phyloP scores from a whole-genome alignment of 768 basidiomycete genomes.

The Lactarius quietus region DNA sequence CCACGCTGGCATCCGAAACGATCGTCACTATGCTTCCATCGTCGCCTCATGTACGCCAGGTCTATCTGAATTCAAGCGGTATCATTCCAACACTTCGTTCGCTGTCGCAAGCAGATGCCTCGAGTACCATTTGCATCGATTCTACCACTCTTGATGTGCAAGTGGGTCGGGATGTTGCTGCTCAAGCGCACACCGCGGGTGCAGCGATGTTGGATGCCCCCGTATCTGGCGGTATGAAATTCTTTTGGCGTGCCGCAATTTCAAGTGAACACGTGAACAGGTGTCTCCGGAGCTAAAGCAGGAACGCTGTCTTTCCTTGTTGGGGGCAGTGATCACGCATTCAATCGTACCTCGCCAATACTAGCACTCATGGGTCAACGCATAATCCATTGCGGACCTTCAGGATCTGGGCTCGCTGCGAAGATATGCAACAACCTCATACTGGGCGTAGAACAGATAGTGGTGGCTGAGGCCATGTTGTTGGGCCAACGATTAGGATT shows the following conservation, averaged over 20 bases:
- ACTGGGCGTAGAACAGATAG: conserved; percentile 58
- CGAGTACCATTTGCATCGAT: conserved; percentile 71
- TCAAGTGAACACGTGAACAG: conserved; percentile 35
- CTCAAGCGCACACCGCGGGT: conserved; percentile 48
- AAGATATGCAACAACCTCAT: conserved; percentile 89
- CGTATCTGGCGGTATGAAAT: conserved; percentile 77
- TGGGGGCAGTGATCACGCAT: conserved; percentile 65
- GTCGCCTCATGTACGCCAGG: conserved; percentile 78
- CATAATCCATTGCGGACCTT: conserved; percentile 78
- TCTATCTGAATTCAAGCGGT: conserved; percentile 60
- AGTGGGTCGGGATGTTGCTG: conserved; percentile 64
- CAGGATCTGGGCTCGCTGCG: conserved; percentile 78
- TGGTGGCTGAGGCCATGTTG: conserved; percentile 87
- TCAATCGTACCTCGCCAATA: conserved; percentile 52
- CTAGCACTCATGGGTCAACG: conserved; percentile 75
- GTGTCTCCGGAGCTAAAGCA: conserved; percentile 82
- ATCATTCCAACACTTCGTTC: conserved; percentile 60
- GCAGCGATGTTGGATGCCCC: conserved; percentile 89
- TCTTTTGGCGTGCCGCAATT: neutral
- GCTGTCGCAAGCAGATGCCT: conserved; percentile 37
- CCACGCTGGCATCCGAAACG: conserved; percentile 56
- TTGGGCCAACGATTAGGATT: conserved; percentile 80
- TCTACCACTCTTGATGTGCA: conserved; percentile 87
- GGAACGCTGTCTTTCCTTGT: conserved; percentile 91
- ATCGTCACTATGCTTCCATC: conserved; percentile 92